Base-by-base conservation (phyloP, 805 yeast genomes). In the Isabelozyma pseudorhagii region DNA sequence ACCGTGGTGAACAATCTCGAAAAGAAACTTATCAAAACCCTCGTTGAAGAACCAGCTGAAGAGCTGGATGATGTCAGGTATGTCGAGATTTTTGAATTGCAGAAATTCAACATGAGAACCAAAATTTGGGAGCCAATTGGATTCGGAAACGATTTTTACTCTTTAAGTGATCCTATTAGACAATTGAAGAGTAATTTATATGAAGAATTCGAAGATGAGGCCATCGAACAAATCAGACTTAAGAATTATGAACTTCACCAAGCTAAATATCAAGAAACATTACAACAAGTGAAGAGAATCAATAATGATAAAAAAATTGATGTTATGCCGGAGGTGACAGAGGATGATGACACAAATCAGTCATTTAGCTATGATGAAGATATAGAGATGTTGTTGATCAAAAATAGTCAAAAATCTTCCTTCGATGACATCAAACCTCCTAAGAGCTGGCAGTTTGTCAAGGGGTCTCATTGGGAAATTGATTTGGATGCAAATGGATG, bases 71-170 rank as follows among this genome's bases (percentile, higher is more conserved):
- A 70, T 38, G 44, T 49, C 14, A 72, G 74, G 45, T 77, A 78
- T 52, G 81, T 85, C 14, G 89, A 85, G 59, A 78, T 87, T 1
- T 89, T 68, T 66, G 96, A 87, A 62, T 67, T 87, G 36, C 94
- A 87, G 54, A 68, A 68, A 52, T 72, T 79, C 54, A 75, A 78
- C 58, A 63, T 68, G 10, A 66, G 65, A 13, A 65, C 77, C 1
- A 81, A 78, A 44, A 79, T 78, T 48, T 87, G 96, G 96, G 78
- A 77, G 42, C 64, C 77, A n/a, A 63, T 81, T 0, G 87, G 89
- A 25, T 87, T 74, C 61, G 66, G 83, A 2, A 71, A 70, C 44
- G 83, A 81, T 54, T 77, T 78, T 49, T 84, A 75, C 58, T 71
- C 87, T 0, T 58, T 76, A 21, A 80, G 83, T 54, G 59, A 63